Evolutionary conservation across 2,329 filamentous ascomycete genomes (phyloP), one percentile per base, ranked within the genome.

Genomic region (Neopestalotiopsis rosae): DNA sequence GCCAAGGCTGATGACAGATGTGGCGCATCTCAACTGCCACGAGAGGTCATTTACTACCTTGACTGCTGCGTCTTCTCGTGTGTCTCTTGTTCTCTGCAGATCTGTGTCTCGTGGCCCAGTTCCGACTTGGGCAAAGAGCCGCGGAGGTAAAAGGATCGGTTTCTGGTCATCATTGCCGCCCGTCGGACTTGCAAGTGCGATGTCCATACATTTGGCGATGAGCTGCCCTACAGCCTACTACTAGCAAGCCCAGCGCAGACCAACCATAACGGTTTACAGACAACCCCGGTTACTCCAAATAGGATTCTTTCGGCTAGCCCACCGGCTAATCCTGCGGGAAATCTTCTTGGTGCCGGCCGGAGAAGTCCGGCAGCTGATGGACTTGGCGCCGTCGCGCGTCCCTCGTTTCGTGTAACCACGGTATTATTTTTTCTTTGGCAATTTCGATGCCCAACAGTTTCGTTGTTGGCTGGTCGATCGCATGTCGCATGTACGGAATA

Each of bases 351-450:
- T 14, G n/a, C n/a, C 57, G 24, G 59, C 28, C 59, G 59, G 59
- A 61, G 59, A 61, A 61, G 59, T 38, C 59, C 59, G 59, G 59
- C 45, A 52, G 45, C 45, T 52, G 45, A 52, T 52, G 45, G 32
- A 34, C 59, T 34, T 40, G 59, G 34, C 57, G 57, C 24, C 57
- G 57, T 32, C 45, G 45, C 45, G 45, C 45, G 34, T 38, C 45
- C 45, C 17, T 52, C 17, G 17, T 17, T 52, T 52, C 14, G 45
- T 52, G 45, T 52, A 17, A 52, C 45, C 17, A 52, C n/a, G 45
- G 13, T 52, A n/a, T 52, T 52, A 17, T 17, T 52, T 7, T n/a
- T 20, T 52, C 17, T n/a, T 20, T 52, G 17, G 45, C 45, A 20
- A 52, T 20, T n/a, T 20, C 17, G n/a, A n/a, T 52, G 45, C 45